These are phyloP conservation scores for Acer saccharum DNA, from an alignment of 345 rosid genomes.

Conservation along the genomic window DNA sequence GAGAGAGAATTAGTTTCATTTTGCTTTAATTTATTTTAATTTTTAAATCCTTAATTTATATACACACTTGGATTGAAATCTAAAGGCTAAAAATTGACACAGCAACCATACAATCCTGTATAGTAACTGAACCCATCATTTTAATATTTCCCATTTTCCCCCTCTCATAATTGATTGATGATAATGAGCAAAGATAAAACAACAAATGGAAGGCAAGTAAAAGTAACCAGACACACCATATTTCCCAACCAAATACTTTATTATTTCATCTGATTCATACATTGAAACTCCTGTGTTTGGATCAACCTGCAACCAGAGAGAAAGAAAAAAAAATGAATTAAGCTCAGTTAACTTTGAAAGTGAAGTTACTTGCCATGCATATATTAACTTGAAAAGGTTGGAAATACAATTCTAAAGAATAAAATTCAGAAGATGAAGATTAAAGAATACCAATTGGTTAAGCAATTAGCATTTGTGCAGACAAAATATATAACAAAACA, in stretches of 20 bases:
- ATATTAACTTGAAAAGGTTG: neutral
- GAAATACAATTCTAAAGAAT: neutral
- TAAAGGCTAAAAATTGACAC: too few species aligned
- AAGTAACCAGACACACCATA: conserved; percentile 55
- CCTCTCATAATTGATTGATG: neutral
- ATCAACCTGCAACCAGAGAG: conserved; percentile 63
- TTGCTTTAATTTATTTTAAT: too few species aligned
- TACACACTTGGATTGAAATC: too few species aligned
- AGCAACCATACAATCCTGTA: too few species aligned
- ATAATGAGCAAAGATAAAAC: conserved; percentile 1
- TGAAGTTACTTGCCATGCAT: conserved; percentile 4
- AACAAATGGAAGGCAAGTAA: conserved; percentile 1
- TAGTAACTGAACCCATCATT: neutral
- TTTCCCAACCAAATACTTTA: conserved; percentile 75
- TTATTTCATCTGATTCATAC: conserved; percentile 94
- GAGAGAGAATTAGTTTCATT: too few species aligned
- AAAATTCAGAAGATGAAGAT: neutral
- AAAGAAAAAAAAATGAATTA: neutral
- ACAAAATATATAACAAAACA: neutral
- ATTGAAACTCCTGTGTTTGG: conserved; percentile 89
- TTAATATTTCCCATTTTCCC: neutral
- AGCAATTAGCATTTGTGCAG: neutral
- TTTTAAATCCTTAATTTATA: too few species aligned
- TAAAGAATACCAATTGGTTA: neutral
- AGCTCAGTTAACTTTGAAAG: conserved; percentile 12